Conservation (phyloP, 1,284 basidiomycete genomes). For the Cystobasidiaceae sp. region DNA sequence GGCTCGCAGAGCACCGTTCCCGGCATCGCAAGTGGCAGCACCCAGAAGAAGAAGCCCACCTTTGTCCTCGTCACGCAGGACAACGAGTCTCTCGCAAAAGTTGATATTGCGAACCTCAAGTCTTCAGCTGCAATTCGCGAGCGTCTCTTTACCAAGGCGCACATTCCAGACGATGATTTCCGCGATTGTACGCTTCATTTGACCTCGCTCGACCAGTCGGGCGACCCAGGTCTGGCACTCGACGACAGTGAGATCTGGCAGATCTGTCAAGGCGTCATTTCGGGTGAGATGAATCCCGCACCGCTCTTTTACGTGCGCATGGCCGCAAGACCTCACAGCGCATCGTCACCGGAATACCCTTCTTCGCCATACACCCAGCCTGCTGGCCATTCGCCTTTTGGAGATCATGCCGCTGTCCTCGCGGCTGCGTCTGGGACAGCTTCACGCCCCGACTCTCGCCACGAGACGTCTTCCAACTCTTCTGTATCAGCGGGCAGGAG, state of each 20-base stretch:
- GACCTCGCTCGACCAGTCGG: constrained; percentile 73
- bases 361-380: background rate
- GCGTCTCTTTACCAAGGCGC: constrained; percentile 74
- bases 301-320: constrained; percentile 22
- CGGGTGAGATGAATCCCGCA: constrained; percentile 19
- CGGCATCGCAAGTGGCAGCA: too few species aligned
- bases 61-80: constrained; percentile 49
- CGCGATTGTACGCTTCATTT: constrained; percentile 70
- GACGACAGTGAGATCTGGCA: constrained; percentile 62
- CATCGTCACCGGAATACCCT: too few species aligned
- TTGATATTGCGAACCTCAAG: constrained; percentile 67
- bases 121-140: constrained; percentile 72
- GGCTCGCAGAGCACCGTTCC: too few species aligned
- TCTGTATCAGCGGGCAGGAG: constrained; percentile 7
- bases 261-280: constrained; percentile 57
- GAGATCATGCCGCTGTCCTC: background rate
- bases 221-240: constrained; percentile 65
- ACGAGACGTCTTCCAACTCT: constrained; percentile 22
- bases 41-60: constrained; percentile 21
- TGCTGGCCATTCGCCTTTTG: background rate
- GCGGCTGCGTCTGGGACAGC: background rate
- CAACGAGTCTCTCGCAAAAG: constrained; percentile 69
- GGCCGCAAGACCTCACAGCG: too few species aligned
- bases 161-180: constrained; percentile 77
- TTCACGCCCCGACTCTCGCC: constrained; percentile 3